Percentiles rank a stretch among this genome's conserved stretches.
phyloP scores from a whole-genome alignment of 768 basidiomycete genomes.

The Sarcodon aspratus region DNA sequence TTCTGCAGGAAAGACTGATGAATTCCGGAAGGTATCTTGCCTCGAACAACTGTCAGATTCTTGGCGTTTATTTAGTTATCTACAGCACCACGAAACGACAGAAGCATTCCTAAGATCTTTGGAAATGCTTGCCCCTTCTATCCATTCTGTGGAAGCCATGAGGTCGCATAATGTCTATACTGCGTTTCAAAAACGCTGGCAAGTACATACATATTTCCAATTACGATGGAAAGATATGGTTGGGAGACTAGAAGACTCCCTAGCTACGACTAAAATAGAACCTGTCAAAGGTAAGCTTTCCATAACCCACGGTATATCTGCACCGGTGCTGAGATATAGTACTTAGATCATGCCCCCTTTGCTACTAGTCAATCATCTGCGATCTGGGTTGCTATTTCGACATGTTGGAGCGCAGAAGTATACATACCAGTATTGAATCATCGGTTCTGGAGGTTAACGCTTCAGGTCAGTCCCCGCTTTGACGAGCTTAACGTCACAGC shows the following conservation, averaged over 20 bases:
- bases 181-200: conserved; percentile 82
- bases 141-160: conserved; percentile 57
- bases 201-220: conserved; percentile 94
- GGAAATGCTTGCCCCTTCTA: conserved; percentile 74
- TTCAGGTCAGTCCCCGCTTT: conserved; percentile 52
- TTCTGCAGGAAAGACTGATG: conserved; percentile 83
- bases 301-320: not conserved
- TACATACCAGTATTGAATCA: conserved; percentile 74
- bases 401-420: conserved; percentile 82
- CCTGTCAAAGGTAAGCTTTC: conserved; percentile 27
- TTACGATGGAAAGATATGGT: conserved; percentile 95
- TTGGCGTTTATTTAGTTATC: not conserved
- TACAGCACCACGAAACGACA: conserved; percentile 76
- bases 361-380: conserved; percentile 54
- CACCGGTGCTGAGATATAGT: not conserved
- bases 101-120: conserved; percentile 74
- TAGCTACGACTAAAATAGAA: conserved; percentile 34
- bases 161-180: conserved; percentile 58
- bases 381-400: conserved; percentile 59
- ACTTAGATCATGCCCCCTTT: conserved; percentile 24
- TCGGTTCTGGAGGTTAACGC: conserved; percentile 83
- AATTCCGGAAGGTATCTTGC: conserved; percentile 68
- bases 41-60: not conserved
- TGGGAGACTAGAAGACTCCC: conserved; percentile 55
- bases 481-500: not conserved